Evolutionary conservation across 331 rosid genomes (phyloP).

Genomic region (Stylosanthes scabra): DNA sequence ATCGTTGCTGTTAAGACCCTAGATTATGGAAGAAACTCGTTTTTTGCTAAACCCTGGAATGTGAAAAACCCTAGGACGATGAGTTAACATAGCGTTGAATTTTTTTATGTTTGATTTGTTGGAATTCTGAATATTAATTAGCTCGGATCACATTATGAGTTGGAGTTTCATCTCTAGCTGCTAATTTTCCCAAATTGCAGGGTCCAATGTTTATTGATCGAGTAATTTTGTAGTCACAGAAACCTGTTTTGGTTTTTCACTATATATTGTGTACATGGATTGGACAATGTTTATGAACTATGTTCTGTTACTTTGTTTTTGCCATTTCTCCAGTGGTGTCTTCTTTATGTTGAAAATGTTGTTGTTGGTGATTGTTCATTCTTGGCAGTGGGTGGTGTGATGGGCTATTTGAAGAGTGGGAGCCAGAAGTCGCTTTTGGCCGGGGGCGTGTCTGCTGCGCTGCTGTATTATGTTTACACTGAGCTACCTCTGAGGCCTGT

Average conservation of each 20-base stretch:
- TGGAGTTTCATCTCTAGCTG: slow-evolving; percentile 3
- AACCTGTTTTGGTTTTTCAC: too few species aligned
- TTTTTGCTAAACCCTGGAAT: not conserved
- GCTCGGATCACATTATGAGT: not conserved
- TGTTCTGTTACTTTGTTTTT: too few species aligned
- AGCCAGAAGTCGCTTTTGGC: slow-evolving; percentile 93
- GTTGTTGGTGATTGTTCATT: slow-evolving; percentile 9
- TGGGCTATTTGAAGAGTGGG: slow-evolving; percentile 95
- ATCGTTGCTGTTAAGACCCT: slow-evolving; percentile 19
- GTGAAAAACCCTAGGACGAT: not conserved
- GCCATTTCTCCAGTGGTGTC: not conserved
- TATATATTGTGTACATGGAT: too few species aligned
- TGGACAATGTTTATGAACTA: not conserved
- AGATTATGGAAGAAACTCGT: not conserved
- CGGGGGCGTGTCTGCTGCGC: slow-evolving; percentile 77
- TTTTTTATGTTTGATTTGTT: not conserved
- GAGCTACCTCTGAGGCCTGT: slow-evolving; percentile 82
- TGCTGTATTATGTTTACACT: slow-evolving; percentile 65
- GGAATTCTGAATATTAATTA: slow-evolving; percentile 15
- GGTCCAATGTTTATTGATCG: not conserved
- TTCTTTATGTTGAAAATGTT: not conserved
- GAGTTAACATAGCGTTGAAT: not conserved
- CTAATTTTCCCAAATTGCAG: not conserved
- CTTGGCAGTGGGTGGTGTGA: slow-evolving; percentile 83
- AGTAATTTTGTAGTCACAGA: too few species aligned